A percentile compares a stretch with the other conserved stretches of the same genome.
Conservation (phyloP, 495 filamentous ascomycete species). For the Podospora conica region DNA sequence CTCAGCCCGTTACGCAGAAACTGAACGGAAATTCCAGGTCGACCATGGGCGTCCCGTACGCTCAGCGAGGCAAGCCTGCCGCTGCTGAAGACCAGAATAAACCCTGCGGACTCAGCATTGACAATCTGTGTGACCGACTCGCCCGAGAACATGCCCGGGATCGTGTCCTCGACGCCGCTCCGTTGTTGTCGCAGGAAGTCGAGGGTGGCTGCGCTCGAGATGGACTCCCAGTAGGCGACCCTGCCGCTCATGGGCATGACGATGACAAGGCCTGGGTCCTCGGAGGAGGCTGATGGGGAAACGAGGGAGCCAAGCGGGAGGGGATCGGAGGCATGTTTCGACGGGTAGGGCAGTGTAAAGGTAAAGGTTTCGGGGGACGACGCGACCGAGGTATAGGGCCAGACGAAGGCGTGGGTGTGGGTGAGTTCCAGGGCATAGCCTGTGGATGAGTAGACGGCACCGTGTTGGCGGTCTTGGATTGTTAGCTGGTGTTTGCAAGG, state of each 20-base stretch:
- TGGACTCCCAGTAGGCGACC: constrained; percentile 90
- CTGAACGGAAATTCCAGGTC: constrained; percentile 67
- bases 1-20: constrained; percentile 58
- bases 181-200: constrained; percentile 71
- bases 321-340: constrained; percentile 54
- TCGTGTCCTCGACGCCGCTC: constrained; percentile 65
- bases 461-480: constrained; percentile 48
- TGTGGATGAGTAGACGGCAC: constrained; percentile 56
- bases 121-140: constrained; percentile 72
- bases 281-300: constrained; percentile 60
- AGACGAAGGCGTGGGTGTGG: constrained; percentile 72
- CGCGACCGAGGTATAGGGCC: constrained; percentile 70
- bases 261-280: constrained; percentile 76
- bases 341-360: constrained; percentile 69
- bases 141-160: constrained; percentile 66
- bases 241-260: constrained; percentile 77
- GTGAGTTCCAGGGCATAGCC: constrained; percentile 77
- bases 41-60: constrained; percentile 76
- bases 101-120: constrained; percentile 75
- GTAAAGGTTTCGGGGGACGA: constrained; percentile 63
- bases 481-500: constrained; percentile 16
- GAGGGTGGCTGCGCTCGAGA: constrained; percentile 71
- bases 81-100: constrained; percentile 73
- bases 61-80: constrained; percentile 82
- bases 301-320: constrained; percentile 78